Percentiles rank a stretch among this genome's conserved stretches.
phyloP scores from a whole-genome alignment of 108 stramenopile genomes.

The Cyclostephanos invisitatus region DNA sequence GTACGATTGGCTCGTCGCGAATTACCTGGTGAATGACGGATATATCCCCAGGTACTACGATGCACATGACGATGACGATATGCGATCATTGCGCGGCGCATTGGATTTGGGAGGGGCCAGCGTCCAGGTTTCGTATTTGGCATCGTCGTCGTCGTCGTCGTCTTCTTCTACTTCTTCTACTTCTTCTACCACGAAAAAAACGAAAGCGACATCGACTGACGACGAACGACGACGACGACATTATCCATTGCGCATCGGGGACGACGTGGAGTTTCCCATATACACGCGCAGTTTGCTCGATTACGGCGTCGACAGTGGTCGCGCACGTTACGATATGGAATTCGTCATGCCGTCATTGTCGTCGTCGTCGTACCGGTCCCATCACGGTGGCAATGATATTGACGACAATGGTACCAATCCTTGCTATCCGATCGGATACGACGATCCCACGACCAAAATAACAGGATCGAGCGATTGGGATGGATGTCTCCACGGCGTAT shows the following conservation, averaged over 20 bases:
- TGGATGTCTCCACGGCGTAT: conserved; percentile 45
- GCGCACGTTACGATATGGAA: conserved; percentile 49
- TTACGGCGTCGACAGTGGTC: conserved; percentile 84
- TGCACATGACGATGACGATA: conserved; percentile 5
- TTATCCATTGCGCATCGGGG: conserved; percentile 83
- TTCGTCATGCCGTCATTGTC: conserved; percentile 9
- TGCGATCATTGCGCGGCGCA: conserved; percentile 64
- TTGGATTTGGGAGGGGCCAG: conserved; percentile 92
- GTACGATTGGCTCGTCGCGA: conserved; percentile 45
- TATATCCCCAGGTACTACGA: conserved; percentile 55
- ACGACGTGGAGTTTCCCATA: conserved; percentile 80
- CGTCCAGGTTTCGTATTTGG: conserved; percentile 84
- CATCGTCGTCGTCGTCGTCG: conserved; percentile 29
- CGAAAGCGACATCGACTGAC: conserved; percentile 16
- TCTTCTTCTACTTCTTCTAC: too few species aligned
- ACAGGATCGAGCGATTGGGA: conserved; percentile 33
- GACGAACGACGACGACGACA: conserved; percentile 62
- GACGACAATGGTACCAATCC: conserved; percentile 56
- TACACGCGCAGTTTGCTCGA: conserved; percentile 91
- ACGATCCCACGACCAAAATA: conserved; percentile 36
- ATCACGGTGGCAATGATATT: too few species aligned
- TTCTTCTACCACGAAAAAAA: neutral
- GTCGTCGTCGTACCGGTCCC: conserved; percentile 2
- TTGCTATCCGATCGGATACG: conserved; percentile 49
- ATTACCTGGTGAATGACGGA: conserved; percentile 54